Conservation (phyloP, 202 grass and related monocot genomes). For the Dendrocalamus latiflorus region DNA sequence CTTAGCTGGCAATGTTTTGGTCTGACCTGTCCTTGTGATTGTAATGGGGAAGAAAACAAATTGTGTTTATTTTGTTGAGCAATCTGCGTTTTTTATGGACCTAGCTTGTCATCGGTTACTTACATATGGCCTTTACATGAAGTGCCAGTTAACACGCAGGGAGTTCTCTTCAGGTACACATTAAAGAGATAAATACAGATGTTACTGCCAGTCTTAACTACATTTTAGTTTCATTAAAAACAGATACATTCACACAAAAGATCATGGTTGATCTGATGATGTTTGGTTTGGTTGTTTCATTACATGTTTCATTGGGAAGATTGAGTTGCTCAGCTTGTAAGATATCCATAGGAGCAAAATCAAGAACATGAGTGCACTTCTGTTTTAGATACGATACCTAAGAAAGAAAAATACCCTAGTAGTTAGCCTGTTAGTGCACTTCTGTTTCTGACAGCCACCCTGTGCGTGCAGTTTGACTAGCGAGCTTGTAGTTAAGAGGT, state of each 20-base stretch:
- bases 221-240: not conserved
- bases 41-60: not conserved
- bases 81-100: not conserved
- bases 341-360: not conserved
- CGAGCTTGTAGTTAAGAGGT: not conserved
- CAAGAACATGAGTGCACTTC: not conserved
- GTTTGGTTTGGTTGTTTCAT: not conserved
- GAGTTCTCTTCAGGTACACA: not conserved
- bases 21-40: not conserved
- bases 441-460: not conserved
- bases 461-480: not conserved
- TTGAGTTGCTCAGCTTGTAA: not conserved
- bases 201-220: not conserved
- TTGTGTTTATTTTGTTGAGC: not conserved
- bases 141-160: not conserved
- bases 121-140: not conserved
- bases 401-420: too few species aligned
- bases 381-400: too few species aligned
- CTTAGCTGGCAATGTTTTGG: not conserved
- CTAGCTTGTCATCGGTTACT: not conserved
- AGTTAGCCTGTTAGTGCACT: too few species aligned
- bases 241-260: not conserved
- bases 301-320: not conserved
- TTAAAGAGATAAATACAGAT: not conserved
- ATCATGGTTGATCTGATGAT: not conserved